Conservation (phyloP, 768 basidiomycete genomes). For the Tylopilus sp. region DNA sequence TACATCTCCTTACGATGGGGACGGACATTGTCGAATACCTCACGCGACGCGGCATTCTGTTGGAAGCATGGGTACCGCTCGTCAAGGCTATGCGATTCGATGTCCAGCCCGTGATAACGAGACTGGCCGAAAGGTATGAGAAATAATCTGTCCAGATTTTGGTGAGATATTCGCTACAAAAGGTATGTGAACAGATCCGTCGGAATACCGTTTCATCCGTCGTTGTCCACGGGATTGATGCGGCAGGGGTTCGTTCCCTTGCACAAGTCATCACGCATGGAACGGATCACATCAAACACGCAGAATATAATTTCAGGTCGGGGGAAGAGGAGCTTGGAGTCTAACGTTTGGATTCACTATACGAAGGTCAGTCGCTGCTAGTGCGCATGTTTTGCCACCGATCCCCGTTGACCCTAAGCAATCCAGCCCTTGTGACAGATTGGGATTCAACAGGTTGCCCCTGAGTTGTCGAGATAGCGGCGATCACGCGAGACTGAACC, state of each 20-base stretch:
- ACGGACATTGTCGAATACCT: constrained; percentile 57
- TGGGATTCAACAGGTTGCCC: constrained; percentile 9
- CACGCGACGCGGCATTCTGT: constrained; percentile 50
- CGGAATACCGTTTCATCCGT: not conserved
- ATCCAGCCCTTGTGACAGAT: constrained; percentile 1
- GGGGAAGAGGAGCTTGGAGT: constrained; percentile 47
- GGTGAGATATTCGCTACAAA: constrained; percentile 60
- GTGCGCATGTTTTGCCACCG: not conserved
- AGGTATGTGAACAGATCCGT: constrained; percentile 38
- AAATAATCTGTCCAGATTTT: constrained; percentile 60
- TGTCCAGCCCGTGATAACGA: constrained; percentile 48
- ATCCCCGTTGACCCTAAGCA: constrained; percentile 1
- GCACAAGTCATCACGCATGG: constrained; percentile 56
- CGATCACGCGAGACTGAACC: constrained; percentile 7
- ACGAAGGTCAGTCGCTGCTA: constrained; percentile 45
- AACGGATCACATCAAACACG: constrained; percentile 55
- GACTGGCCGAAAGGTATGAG: constrained; percentile 43
- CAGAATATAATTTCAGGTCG: constrained; percentile 60
- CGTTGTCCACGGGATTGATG: not conserved
- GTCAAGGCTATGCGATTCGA: constrained; percentile 54
- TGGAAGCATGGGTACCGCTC: constrained; percentile 47
- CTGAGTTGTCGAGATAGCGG: constrained; percentile 1
- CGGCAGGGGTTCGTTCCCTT: constrained; percentile 48
- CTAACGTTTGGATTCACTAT: constrained; percentile 46
- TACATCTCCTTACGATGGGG: constrained; percentile 71